Base-by-base conservation (phyloP, 192 early-diverging fungal species). In the Coemansia sp. region DNA sequence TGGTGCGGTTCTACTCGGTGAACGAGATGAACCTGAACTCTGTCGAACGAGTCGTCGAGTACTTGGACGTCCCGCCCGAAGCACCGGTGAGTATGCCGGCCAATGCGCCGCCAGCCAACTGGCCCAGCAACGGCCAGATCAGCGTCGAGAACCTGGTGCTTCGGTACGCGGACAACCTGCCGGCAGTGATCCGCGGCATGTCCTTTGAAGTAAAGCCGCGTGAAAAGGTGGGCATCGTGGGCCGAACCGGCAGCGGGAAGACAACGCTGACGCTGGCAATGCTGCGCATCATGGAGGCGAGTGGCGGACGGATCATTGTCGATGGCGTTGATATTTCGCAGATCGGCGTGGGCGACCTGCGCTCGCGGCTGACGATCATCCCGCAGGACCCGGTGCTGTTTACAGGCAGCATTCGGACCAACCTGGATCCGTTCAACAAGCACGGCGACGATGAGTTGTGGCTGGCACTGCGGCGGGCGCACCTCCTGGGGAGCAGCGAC, bases 141-240 rank as follows among this genome's bases (percentile, higher is more conserved):
- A 58, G 80, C 33, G 76, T 92, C 16, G 63, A 82, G 28, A 56
- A 85, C 38, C 54, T 96, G 28, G 60, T 70, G 11, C 76, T 92
- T 38, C 76, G 76, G 37, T 95, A 95, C 45, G 70, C 84, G 5
- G 66, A 63, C 14, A 69, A 64, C 1, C 38, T 82, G 3, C 80
- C 83, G 19, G 81, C 80, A 1, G 78, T 76, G 14, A 79, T 96
- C 16, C 83, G 87, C 29, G 72, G 85, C 36, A 64, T 98, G 14
- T 80, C 78, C 11, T 84, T 93, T 38, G 47, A 64, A 13, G 81
- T 94, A 47, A 77, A 75, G 13, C 78, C 86, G 7, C 60, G 68
- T 2, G 81, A 86, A 57, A 92, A 91, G 66, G 82, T 96, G 54
- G 93, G 89, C 13, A 82, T 96, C 60, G 89, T 92, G 41, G 91